Conservation (phyloP, 768 basidiomycete species). For the Termitomyces sp. region DNA sequence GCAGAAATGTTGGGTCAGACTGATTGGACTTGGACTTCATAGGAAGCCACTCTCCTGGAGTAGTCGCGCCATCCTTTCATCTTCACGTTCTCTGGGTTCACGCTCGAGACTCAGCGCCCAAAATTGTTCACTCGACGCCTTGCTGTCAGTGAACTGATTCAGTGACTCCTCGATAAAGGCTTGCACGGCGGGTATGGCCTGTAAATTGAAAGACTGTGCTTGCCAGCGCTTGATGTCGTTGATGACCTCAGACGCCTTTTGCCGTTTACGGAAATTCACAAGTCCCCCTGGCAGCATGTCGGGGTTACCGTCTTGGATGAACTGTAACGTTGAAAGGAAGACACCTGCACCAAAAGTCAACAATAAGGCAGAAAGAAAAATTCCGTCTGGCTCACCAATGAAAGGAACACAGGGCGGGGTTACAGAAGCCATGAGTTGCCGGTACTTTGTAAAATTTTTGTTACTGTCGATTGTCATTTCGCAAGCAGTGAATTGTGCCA, state of each 20-base stretch:
- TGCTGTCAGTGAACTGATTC: constrained; percentile 63
- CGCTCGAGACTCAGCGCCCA: constrained; percentile 85
- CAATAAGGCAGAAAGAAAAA: neutral
- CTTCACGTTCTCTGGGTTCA: constrained; percentile 93
- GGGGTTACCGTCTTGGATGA: constrained; percentile 95
- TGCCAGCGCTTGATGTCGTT: constrained; percentile 97
- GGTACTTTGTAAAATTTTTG: constrained; percentile 93
- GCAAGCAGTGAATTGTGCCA: constrained; percentile 72
- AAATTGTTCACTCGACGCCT: constrained; percentile 70
- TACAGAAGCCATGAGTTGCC: constrained; percentile 75
- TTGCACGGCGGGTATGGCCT: constrained; percentile 60
- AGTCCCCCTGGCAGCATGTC: constrained; percentile 75
- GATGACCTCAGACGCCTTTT: constrained; percentile 94
- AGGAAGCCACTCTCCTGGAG: constrained; percentile 88
- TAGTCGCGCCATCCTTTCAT: constrained; percentile 92
- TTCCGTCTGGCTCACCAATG: constrained; percentile 58
- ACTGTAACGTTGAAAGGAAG: constrained; percentile 94
- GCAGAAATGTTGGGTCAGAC: neutral
- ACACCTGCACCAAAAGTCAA: constrained; percentile 56
- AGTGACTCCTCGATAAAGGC: constrained; percentile 79
- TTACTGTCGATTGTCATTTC: constrained; percentile 91
- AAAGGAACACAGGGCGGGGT: constrained; percentile 96
- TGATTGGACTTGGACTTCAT: constrained; percentile 30
- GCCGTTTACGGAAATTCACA: constrained; percentile 95
- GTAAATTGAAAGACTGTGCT: constrained; percentile 83